Evolutionary conservation across 768 basidiomycete genomes (phyloP).

Genomic region (Tricholoma sp.): DNA sequence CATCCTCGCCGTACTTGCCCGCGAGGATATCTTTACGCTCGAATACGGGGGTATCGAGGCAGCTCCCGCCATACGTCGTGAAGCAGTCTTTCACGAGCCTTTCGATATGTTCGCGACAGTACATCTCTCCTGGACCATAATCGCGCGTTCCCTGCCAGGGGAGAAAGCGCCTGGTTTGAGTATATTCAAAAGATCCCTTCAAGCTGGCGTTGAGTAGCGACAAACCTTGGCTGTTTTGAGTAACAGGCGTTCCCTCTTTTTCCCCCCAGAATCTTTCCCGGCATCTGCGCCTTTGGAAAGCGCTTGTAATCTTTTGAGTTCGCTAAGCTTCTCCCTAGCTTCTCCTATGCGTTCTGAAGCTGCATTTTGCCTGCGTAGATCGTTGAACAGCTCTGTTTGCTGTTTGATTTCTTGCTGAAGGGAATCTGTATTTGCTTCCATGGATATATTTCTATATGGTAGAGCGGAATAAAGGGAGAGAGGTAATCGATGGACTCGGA

Average conservation of each 20-base stretch:
- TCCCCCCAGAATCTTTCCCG: constrained; percentile 31
- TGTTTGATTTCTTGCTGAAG: constrained; percentile 51
- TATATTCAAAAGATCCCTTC: constrained; percentile 6
- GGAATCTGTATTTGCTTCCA: constrained; percentile 22
- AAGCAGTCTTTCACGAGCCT: constrained; percentile 84
- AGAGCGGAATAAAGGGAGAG: constrained; percentile 8
- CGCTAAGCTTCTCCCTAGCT: constrained; percentile 63
- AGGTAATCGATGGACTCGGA: constrained; percentile 31
- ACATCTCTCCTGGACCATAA: constrained; percentile 89
- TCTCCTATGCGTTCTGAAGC: constrained; percentile 50
- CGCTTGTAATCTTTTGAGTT: constrained; percentile 57
- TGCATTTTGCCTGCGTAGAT: constrained; percentile 52
- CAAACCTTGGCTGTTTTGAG: constrained; percentile 94
- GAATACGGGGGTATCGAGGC: constrained; percentile 97
- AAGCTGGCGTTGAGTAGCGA: background rate
- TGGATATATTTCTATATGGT: constrained; percentile 14
- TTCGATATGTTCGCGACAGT: constrained; percentile 88
- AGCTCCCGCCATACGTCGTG: constrained; percentile 81
- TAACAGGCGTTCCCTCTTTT: constrained; percentile 64
- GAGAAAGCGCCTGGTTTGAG: constrained; percentile 11
- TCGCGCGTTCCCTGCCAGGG: constrained; percentile 81
- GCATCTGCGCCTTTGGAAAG: constrained; percentile 36
- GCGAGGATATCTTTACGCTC: constrained; percentile 95
- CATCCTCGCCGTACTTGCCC: constrained; percentile 97
- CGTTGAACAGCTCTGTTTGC: constrained; percentile 55